phyloP scores from a whole-genome alignment of 2,329 filamentous ascomycete species.

The Allantophomopsis cytisporea region DNA sequence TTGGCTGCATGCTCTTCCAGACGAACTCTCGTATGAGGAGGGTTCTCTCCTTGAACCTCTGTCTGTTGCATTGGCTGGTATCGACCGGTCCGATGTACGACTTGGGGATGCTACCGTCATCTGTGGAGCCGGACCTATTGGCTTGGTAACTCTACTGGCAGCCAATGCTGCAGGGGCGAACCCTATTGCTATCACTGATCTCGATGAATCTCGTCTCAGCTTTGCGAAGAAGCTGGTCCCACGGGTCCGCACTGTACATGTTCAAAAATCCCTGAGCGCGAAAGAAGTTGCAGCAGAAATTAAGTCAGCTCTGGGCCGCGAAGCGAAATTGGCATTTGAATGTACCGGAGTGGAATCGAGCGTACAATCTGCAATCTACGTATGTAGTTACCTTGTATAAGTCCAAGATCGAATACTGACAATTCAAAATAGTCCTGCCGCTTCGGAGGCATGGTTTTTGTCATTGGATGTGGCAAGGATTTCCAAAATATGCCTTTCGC shows the following conservation, averaged over 20 bases:
- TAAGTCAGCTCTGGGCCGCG: constrained; percentile 34
- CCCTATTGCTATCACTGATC: constrained; percentile 27
- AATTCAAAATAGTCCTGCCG: constrained; percentile 42
- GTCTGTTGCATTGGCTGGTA: constrained; percentile 28
- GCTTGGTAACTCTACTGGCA: constrained; percentile 23
- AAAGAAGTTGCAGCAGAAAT: background rate
- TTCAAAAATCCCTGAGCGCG: background rate
- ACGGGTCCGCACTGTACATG: constrained; percentile 1
- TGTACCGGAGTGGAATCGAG: constrained; percentile 86
- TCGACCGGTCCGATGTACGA: constrained; percentile 22
- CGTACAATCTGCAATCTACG: constrained; percentile 66
- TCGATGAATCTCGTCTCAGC: constrained; percentile 24
- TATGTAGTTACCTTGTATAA: too few species aligned
- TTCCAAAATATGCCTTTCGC: constrained; percentile 92
- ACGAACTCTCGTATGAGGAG: constrained; percentile 22
- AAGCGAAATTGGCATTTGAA: constrained; percentile 73
- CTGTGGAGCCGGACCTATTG: constrained; percentile 22
- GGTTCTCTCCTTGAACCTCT: constrained; percentile 31
- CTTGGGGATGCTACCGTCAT: constrained; percentile 24
- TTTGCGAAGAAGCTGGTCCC: constrained; percentile 21
- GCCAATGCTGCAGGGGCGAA: constrained; percentile 28
- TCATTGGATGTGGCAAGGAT: constrained; percentile 84
- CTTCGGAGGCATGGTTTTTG: constrained; percentile 89
- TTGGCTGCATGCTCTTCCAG: constrained; percentile 22
- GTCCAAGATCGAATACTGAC: too few species aligned